Conservation (phyloP, 805 yeast genomes). For the Yarrowia bubula region DNA sequence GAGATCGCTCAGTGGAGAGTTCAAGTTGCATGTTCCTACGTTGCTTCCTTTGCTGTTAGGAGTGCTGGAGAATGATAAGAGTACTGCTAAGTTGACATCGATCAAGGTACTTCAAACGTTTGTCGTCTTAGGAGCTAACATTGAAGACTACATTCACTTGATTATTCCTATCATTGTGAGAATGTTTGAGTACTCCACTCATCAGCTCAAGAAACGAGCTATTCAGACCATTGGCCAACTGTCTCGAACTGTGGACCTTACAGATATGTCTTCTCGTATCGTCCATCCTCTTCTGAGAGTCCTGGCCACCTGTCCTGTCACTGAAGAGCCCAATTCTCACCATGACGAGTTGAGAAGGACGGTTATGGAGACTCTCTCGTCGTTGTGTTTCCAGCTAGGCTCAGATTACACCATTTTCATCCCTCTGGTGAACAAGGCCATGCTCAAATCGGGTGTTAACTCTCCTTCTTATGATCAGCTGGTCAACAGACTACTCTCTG, state of each 20-base stretch:
- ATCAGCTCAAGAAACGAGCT: conserved; percentile 63
- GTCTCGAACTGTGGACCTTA: conserved; percentile 66
- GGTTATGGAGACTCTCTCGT: conserved; percentile 70
- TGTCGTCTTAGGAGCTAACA: conserved; percentile 79
- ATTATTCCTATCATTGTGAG: conserved; percentile 82
- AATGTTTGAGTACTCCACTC: conserved; percentile 69
- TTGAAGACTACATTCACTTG: conserved; percentile 85
- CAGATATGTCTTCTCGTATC: conserved; percentile 87
- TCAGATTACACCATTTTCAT: conserved; percentile 80
- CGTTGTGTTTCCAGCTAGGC: conserved; percentile 77
- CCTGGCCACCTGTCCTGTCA: conserved; percentile 41
- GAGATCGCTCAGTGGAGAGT: conserved; percentile 85
- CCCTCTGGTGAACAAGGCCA: conserved; percentile 66
- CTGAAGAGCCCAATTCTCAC: conserved; percentile 30
- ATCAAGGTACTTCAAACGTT: conserved; percentile 76
- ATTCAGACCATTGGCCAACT: conserved; percentile 80
- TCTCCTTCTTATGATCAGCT: conserved; percentile 76
- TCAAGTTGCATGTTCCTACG: conserved; percentile 76
- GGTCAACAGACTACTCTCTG: conserved; percentile 70
- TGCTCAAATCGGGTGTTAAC: conserved; percentile 62
- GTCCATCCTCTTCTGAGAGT: conserved; percentile 82
- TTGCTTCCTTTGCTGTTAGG: conserved; percentile 73
- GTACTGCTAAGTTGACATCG: conserved; percentile 48
- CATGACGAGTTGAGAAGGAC: conserved; percentile 62
- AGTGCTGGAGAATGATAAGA: conserved; percentile 63